Base-by-base conservation (phyloP, 148 eudicot species). In the Oxyria digyna region DNA sequence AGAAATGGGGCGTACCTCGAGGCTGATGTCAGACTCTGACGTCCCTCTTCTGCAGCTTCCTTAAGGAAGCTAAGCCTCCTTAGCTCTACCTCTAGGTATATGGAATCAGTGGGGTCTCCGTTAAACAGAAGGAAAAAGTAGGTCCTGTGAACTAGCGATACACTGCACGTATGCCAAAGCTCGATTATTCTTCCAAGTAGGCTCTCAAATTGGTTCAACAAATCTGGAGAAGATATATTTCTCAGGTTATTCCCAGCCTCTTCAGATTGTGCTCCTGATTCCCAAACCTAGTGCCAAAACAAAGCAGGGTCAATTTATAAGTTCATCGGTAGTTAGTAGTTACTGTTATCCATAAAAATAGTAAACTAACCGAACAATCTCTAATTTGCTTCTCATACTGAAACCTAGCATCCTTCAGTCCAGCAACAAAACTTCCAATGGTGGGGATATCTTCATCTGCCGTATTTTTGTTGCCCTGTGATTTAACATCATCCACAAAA, bases 11-110 rank as follows among this genome's bases (percentile, higher is more conserved):
- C 24, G 62, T 49, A 94, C 99, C 97, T 94, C 73, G 90, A 88
- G 65, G 86, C 84, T 68, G 80, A 42, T 43, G 88, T 85, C 40
- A 79, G 80, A 71, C 77, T 73, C 70, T 68, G 97, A 59, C 89
- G 96, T 46, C 71, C 79, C 62, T 88, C 86, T 31, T 79, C 75
- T 0, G 74, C 75, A 1, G 76, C 81, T 50, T 90, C 92, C 78
- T 81, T 88, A 32, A 94, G 89, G 77, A 88, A 94, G 50, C 87
- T 79, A 40, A 94, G 91, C 81, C 97, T 83, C 78, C 97, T 85
- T 17, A 85, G 72, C 82, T 94, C 99, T 14, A 94, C 99, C 82
- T 90, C 99, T 78, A 94, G 78, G 77, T 94, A 94, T 75, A 94
- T 87, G 62, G 97, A 88, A 81, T 94, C 99, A 10, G 79, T 78